phyloP scores from a whole-genome alignment of 306 rosid species.

The Bauhinia variegata region DNA sequence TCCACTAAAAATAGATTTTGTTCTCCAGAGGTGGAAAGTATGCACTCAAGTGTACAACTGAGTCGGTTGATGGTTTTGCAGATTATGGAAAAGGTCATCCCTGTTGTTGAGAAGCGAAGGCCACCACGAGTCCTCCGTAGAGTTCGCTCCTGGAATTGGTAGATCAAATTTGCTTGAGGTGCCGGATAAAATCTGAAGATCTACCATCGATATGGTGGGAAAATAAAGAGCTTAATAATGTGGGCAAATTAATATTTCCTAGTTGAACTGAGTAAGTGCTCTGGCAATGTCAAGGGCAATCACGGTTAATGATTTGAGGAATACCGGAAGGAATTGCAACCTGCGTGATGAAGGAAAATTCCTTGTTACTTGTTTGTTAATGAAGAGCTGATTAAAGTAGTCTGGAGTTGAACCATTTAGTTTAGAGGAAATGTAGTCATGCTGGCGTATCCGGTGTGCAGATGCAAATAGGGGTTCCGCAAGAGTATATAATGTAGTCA shows the following conservation, averaged over 20 bases:
- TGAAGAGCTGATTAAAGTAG: too few relatives aligned
- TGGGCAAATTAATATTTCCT: conserved; percentile 28
- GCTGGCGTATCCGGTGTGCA: conserved; percentile 33
- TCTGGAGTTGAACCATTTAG: conserved; percentile 42
- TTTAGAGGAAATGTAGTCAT: conserved; percentile 36
- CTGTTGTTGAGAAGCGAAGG: conserved; percentile 69
- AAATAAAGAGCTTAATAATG: conserved; percentile 9
- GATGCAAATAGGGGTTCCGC: too few relatives aligned
- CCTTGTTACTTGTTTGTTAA: too few relatives aligned
- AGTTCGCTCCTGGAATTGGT: conserved; percentile 71
- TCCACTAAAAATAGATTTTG: too few relatives aligned
- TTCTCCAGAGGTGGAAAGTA: too few relatives aligned
- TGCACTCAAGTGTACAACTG: conserved; percentile 18
- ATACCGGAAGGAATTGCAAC: too few relatives aligned
- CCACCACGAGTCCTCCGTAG: conserved; percentile 71
- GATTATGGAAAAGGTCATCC: conserved; percentile 84
- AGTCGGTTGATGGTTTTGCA: conserved; percentile 46
- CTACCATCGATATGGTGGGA: conserved; percentile 5
- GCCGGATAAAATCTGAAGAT: conserved; percentile 26
- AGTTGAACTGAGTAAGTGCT: conserved; percentile 22
- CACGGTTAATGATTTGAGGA: conserved; percentile 18
- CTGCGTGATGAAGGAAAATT: too few relatives aligned
- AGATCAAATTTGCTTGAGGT: conserved; percentile 44
- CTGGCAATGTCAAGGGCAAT: conserved; percentile 33
- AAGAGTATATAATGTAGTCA: too few relatives aligned